Evolutionary conservation across 2,329 filamentous ascomycete species (phyloP).

Genomic region (Xylaria sp.): DNA sequence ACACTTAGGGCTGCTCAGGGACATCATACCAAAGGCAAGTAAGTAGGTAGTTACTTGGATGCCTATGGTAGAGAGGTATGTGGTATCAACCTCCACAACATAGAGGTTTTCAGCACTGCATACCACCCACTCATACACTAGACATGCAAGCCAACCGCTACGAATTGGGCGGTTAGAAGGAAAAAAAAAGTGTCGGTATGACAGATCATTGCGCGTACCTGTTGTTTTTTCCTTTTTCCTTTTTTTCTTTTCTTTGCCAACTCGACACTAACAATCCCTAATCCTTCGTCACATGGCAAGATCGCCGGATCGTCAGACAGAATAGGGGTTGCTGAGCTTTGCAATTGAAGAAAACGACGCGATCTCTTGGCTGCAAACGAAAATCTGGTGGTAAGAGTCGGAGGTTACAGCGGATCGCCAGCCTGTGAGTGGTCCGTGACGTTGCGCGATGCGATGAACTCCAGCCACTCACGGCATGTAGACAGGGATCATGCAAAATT

Average conservation of each 20-base stretch:
- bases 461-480: slow-evolving; percentile 41
- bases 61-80: neutral
- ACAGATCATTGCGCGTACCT: slow-evolving; percentile 22
- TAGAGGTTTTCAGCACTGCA: slow-evolving; percentile 2
- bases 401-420: slow-evolving; percentile 9
- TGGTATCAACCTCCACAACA: slow-evolving; percentile 1
- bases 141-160: neutral
- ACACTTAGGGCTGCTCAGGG: too few species aligned
- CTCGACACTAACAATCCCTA: neutral
- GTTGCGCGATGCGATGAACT: slow-evolving; percentile 23
- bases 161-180: slow-evolving; percentile 7
- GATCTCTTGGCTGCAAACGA: slow-evolving; percentile 23
- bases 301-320: slow-evolving; percentile 12
- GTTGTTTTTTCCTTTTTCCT: too few species aligned
- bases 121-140: neutral
- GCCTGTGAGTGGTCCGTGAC: slow-evolving; percentile 28
- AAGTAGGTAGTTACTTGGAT: slow-evolving; percentile 11
- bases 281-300: neutral
- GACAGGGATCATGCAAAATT: slow-evolving; percentile 35
- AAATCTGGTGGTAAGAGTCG: slow-evolving; percentile 12
- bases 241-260: slow-evolving; percentile 6
- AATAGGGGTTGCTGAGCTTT: slow-evolving; percentile 25
- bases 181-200: neutral
- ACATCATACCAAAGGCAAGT: neutral
- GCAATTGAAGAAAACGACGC: neutral